Conservation (phyloP, 352 stramenopile genomes). For the Globisporangium solare region DNA sequence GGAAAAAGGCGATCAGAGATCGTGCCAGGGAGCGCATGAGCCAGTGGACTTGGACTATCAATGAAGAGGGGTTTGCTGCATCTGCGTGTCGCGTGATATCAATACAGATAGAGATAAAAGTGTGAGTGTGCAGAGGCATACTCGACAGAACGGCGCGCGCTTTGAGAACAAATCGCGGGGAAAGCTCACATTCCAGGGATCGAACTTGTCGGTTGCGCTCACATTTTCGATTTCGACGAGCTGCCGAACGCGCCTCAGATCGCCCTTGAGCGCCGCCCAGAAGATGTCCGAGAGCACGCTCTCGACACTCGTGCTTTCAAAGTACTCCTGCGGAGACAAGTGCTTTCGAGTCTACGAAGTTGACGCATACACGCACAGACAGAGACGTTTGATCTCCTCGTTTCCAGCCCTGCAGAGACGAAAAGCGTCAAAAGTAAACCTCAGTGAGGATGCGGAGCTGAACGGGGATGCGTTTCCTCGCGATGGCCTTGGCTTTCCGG, state of each 20-base stretch:
- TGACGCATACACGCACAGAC: neutral
- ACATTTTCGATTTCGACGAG: constrained; percentile 58
- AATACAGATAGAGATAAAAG: neutral
- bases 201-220: constrained; percentile 31
- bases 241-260: constrained; percentile 45
- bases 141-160: neutral
- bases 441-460: constrained; percentile 66
- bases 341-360: constrained; percentile 31
- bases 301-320: constrained; percentile 45
- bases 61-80: constrained; percentile 68
- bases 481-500: constrained; percentile 43
- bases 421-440: constrained; percentile 9
- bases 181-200: constrained; percentile 58
- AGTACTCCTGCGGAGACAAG: constrained; percentile 61
- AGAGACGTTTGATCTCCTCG: neutral
- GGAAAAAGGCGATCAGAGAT: neutral
- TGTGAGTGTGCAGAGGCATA: neutral
- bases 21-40: too few relatives aligned
- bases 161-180: neutral
- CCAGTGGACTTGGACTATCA: constrained; percentile 25
- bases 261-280: constrained; percentile 61
- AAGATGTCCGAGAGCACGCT: constrained; percentile 59
- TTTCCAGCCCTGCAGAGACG: neutral
- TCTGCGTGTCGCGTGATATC: constrained; percentile 12
- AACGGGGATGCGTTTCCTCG: constrained; percentile 52